Evolutionary conservation across 768 basidiomycete genomes (phyloP), one percentile per base, ranked within the genome.

Genomic region (Chalciporus chontae): DNA sequence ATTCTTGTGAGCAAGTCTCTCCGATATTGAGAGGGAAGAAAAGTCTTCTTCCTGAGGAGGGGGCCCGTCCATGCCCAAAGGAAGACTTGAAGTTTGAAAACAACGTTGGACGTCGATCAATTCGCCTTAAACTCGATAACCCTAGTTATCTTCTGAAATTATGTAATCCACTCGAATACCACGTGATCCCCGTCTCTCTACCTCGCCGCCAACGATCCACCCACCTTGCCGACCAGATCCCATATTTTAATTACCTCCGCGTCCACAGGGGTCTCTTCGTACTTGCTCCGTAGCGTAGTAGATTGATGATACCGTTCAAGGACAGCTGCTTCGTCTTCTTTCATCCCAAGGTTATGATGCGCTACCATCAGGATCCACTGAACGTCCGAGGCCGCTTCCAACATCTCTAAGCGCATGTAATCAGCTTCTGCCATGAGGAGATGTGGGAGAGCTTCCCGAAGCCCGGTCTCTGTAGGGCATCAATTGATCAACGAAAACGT

Each of bases 11-110:
- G 81, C 73, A 48, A 95, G 84, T 40, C 94, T 70, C 57, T 95
- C 92, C 11, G 80, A 69, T 41, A 96, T 78, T 18, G 90, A 73
- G 44, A 97, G 77, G 24, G 77, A 63, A 39, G 84, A 84, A 68
- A 94, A 97, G 71, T 98, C 94, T 73, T 96, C 94, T 74, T 96
- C 94, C 61, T 80, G 87, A 44, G 93, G 91, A 52, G 90, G 87
- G 60, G 85, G 84, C 48, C 91, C 94, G 71, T 95, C 94, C 93
- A 93, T 93, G 51, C 63, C 67, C 62, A 26, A 51, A 37, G 32
- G 38, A 39, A 39, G 39, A 40, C 48, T 54, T 47, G 36, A 29
- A 21, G 54, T 44, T 24, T 17, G 44, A 43, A 47, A 42, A 40
- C 44, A 34, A 48, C 34, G 34, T 36, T 36, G 14, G 50, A 54